Evolutionary conservation across 345 rosid genomes (phyloP), one percentile per base, ranked within the genome.

Genomic region (Eucalyptus tenuipes): DNA sequence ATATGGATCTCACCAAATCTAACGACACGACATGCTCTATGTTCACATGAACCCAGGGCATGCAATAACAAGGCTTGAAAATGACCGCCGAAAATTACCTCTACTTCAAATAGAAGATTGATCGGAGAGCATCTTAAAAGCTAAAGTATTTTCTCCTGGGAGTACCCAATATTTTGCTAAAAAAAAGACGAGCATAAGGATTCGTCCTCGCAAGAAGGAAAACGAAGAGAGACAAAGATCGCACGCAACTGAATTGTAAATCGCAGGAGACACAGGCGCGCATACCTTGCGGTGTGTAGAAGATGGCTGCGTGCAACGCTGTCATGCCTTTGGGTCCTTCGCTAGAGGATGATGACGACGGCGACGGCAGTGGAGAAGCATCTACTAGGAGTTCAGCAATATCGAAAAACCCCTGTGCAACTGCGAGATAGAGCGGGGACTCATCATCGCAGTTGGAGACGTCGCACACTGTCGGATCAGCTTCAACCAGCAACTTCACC

Each of bases 301-400:
- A 89, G 6, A 89, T 80, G 52, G 90, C 89, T 12, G 90, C 89
- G 29, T 89, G 90, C 61, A 89, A 16, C 1, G 90, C 90, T 31
- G 89, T 89, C 90, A 84, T 89, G 49, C 90, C 90, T 44, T 87
- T 87, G 79, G 87, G 68, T 1, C 90, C 90, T 47, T 86, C 61
- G 64, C 47, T 20, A 37, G 82, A 75, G 82, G 82, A 40, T 40
- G 82, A 75, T 5, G 82, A 75, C 0, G 47, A 18, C 7, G 47
- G 82, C 47, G 47, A 75, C 82, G 5, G 82, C 1, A 0, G 47
- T 40, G 45, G 64, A 68, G 50, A 75, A 44, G 66, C 88, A 61
- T 55, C 88, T 80, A 89, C 3, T 49, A 89, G 18, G 55, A 87
- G 64, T 7, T 89, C 87, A 20, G 87, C 90, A 25, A 89, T 87